Evolutionary conservation across 257 asterid genomes (phyloP).

Genomic region (Linaria vulgaris): DNA sequence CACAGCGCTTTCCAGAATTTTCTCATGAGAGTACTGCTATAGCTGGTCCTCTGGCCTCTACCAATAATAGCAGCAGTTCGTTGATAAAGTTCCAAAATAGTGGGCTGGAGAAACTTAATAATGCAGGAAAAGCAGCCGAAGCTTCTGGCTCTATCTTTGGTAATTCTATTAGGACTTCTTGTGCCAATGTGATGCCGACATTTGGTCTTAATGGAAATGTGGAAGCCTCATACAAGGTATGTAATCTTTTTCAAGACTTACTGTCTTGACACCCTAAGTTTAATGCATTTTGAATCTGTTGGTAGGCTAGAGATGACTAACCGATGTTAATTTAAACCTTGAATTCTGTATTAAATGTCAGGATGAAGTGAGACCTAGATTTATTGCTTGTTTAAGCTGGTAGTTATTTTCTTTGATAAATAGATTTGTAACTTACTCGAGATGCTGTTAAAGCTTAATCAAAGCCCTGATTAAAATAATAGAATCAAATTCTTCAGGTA

Average conservation of each 20-base stretch:
- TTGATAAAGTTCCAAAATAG: constrained; percentile 29
- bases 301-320: not conserved
- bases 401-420: not conserved
- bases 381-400: not conserved
- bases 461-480: no score
- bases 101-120: constrained; percentile 25
- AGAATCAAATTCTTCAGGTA: not conserved
- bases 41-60: constrained; percentile 30
- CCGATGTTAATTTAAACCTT: not conserved
- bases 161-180: constrained; percentile 33
- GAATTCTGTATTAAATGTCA: not conserved
- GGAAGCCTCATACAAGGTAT: constrained; percentile 56
- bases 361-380: not conserved
- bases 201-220: constrained; percentile 39
- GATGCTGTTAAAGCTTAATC: not conserved
- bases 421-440: not conserved
- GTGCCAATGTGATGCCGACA: constrained; percentile 30
- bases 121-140: constrained; percentile 33
- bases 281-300: not conserved
- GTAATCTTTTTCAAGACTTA: not conserved
- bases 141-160: constrained; percentile 30
- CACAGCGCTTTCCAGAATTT: constrained; percentile 34
- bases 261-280: constrained; percentile 1
- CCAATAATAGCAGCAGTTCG: constrained; percentile 32
- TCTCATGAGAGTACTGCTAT: constrained; percentile 35